These are phyloP conservation scores for Cymbopogon flexuosus DNA, from an alignment of 202 grass and related monocot genomes.

Conservation along the genomic window DNA sequence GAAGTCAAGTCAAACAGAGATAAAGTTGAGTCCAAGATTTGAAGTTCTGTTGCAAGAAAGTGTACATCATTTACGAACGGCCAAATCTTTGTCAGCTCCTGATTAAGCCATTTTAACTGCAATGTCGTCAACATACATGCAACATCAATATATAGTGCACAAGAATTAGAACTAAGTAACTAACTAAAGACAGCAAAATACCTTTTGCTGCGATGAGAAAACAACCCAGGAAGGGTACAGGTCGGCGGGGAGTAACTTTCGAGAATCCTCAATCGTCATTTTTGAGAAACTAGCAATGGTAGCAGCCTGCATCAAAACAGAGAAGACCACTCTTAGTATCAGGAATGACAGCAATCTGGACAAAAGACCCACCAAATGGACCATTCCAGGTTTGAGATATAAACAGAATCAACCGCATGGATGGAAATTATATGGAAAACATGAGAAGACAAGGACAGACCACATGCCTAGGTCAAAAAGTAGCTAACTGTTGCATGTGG, in stretches of 20 bases:
- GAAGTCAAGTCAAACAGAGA: constrained; percentile 13
- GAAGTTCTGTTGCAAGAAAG: constrained; percentile 10
- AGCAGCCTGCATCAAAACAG: constrained; percentile 60
- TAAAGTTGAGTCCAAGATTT: not conserved
- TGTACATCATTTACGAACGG: constrained; percentile 66
- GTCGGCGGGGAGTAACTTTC: constrained; percentile 67
- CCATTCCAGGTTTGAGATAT: not conserved
- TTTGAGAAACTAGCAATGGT: constrained; percentile 75
- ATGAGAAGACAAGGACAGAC: not conserved
- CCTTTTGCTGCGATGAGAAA: constrained; percentile 82
- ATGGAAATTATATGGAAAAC: not conserved
- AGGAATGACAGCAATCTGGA: not conserved
- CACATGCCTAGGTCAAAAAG: not conserved
- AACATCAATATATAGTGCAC: not conserved
- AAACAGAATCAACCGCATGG: not conserved
- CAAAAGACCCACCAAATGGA: not conserved
- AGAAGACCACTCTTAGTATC: not conserved
- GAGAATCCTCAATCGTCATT: constrained; percentile 89
- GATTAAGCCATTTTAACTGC: constrained; percentile 97
- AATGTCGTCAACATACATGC: constrained; percentile 28
- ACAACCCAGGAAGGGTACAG: constrained; percentile 93
- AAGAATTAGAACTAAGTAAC: not conserved
- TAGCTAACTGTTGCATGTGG: not conserved
- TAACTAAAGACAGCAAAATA: constrained; percentile 34
- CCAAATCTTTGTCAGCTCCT: constrained; percentile 89